Base-by-base conservation (phyloP, 192 early-diverging fungal genomes). In the Mortierella claussenii region DNA sequence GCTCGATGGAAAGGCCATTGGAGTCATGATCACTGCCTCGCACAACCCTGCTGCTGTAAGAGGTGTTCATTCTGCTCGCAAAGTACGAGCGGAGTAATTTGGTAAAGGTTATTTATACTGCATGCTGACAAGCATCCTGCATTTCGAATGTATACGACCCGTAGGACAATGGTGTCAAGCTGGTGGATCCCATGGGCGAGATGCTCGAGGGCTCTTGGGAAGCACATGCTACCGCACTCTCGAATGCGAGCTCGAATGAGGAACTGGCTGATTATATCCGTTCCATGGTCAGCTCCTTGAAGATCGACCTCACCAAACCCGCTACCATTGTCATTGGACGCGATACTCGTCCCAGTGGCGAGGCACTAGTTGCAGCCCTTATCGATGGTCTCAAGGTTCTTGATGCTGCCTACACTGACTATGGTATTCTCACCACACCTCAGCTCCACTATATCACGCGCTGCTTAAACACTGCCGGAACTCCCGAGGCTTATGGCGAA, bases 131-230 rank as follows among this genome's bases (percentile, higher is more conserved):
- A n/a, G n/a, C n/a, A n/a, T 49, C 17, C 17, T 42, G 8, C 10
- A 17, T 11, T 11, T 42, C 17, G 8, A 42, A 42, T 42, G 17
- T 3, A 49, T 53, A 27, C 6, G 2, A 4, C n/a, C 40, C 17
- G 15, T 69, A 92, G 81, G 98, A 99, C 86, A 99, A 99, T 75
- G 98, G 98, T 57, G 94, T 97, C 75, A 99, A 99, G 81, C 84
- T 98, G 51, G 94, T 98, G 26, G 98, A 99, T 81, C 97, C 98
- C 30, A 83, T 93, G 69, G 98, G 98, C 43, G 98, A 99, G 85
- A 99, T 99, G 98, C 88, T 99, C 27, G 90, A 92, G 67, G 93
- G 95, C 81, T 87, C 88, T 17, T 99, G 98, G 98, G 98, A 99
- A 83, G 81, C 50, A 18, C 93, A 97, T 82, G 95, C 94, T 43